Evolutionary conservation across 176 grass and related monocot species (phyloP).

Genomic region (Avena insularis): DNA sequence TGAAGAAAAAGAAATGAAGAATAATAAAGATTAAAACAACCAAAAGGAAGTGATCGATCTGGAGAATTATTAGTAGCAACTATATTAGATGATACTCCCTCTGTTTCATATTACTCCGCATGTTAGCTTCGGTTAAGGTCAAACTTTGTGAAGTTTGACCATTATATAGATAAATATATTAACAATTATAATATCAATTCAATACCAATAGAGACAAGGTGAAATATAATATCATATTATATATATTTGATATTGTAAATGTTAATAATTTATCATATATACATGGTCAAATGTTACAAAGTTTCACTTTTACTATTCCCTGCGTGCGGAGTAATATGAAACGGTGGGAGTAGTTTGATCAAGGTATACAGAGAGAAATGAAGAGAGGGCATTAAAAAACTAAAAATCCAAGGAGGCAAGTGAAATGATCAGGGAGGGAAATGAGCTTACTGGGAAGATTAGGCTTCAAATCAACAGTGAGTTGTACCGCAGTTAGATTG

Average conservation of each 20-base stretch:
- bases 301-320: too few relatives aligned
- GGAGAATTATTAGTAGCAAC: not conserved
- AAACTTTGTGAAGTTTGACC: too few relatives aligned
- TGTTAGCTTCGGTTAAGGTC: too few relatives aligned
- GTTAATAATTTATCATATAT: too few relatives aligned
- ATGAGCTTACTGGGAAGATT: slow-evolving; percentile 88
- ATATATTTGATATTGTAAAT: too few relatives aligned
- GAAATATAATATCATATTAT: too few relatives aligned
- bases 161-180: too few relatives aligned
- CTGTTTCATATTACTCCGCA: too few relatives aligned
- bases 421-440: slow-evolving; percentile 21
- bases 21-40: slow-evolving; percentile 34
- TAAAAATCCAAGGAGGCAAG: not conserved
- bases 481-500: slow-evolving; percentile 90
- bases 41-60: slow-evolving; percentile 14
- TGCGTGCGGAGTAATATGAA: too few relatives aligned
- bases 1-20: slow-evolving; percentile 53
- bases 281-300: too few relatives aligned
- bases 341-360: not conserved
- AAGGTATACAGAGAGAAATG: not conserved
- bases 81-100: not conserved
- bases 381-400: not conserved
- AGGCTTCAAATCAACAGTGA: slow-evolving; percentile 99
- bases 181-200: too few relatives aligned
- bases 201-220: too few relatives aligned